Evolutionary conservation across 305 asterid species (phyloP), one percentile per base, ranked within the genome.

Genomic region (Salvia sclarea): DNA sequence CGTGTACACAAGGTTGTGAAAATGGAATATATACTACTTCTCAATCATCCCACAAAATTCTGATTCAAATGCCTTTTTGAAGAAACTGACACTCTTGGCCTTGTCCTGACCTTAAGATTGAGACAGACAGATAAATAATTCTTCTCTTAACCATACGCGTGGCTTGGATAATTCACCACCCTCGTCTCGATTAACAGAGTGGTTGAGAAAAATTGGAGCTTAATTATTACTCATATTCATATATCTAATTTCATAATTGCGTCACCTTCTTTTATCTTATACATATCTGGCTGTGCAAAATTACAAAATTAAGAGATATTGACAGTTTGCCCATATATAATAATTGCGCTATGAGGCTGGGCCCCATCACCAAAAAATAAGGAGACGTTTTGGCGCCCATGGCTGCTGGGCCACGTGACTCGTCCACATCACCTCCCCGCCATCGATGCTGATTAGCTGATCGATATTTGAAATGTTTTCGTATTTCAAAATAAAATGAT

Each of bases 31-130:
- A 25, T 55, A 24, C 35, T 55, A 24, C 35, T 35, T 55, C 4
- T 7, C 57, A 2, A 14, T 28, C 20, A 41, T 8, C 57, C 8
- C 57, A 17, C 30, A 54, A 49, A 53, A 45, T 52, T 87, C 79
- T 66, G 76, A 75, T 50, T 78, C 85, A 75, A 66, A 55, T 10
- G 44, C 77, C 78, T 83, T 85, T 83, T 82, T 52, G 68, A 64
- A 74, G 84, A 85, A 79, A 79, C 75, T 76, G 89, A 88, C 88
- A 77, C 72, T 68, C 73, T 80, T 73, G 79, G 78, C 66, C 61
- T 68, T 75, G 70, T 80, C 79, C 76, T 55, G 76, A 77, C 67
- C 67, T 70, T 57, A 61, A 67, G 86, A 76, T 69, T 67, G 74
- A 55, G 88, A 82, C 79, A 66, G 57, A n/a, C 1, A 59, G 8